These are phyloP conservation scores for Scortechinia acanthostroma DNA, from an alignment of 2,329 filamentous ascomycete genomes.

Conservation along the genomic window DNA sequence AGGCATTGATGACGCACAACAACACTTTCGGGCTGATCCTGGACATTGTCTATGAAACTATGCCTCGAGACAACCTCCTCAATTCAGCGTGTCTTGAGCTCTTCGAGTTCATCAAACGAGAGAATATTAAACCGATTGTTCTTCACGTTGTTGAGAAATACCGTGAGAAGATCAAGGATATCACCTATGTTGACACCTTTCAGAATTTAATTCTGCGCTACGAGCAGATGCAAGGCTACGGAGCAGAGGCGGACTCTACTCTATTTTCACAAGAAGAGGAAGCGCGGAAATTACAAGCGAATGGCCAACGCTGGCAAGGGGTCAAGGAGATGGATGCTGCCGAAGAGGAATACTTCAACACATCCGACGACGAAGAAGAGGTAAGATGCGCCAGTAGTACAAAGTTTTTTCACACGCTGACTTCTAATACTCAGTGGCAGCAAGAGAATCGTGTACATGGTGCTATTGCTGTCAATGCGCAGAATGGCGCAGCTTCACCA, in stretches of 20 bases:
- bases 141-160: conserved; percentile 65
- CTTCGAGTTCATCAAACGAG: conserved; percentile 64
- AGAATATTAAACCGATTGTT: conserved; percentile 58
- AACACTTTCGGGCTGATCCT: conserved; percentile 64
- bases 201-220: conserved; percentile 53
- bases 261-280: conserved; percentile 44
- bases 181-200: conserved; percentile 69
- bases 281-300: conserved; percentile 10
- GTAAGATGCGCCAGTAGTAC: neutral
- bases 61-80: conserved; percentile 67
- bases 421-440: neutral
- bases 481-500: neutral
- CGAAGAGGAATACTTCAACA: conserved; percentile 70
- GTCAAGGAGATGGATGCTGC: conserved; percentile 53
- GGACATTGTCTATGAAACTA: conserved; percentile 63
- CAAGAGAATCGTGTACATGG: neutral
- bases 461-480: neutral
- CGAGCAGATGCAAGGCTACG: conserved; percentile 53
- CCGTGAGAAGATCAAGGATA: conserved; percentile 53
- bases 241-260: conserved; percentile 45
- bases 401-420: no score
- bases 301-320: conserved; percentile 39
- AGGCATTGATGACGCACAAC: conserved; percentile 59
- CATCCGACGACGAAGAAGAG: conserved; percentile 62
- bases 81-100: conserved; percentile 70